Evolutionary conservation across 768 basidiomycete species (phyloP), one percentile per base, ranked within the genome.

Genomic region (Glaciozyma martinii): DNA sequence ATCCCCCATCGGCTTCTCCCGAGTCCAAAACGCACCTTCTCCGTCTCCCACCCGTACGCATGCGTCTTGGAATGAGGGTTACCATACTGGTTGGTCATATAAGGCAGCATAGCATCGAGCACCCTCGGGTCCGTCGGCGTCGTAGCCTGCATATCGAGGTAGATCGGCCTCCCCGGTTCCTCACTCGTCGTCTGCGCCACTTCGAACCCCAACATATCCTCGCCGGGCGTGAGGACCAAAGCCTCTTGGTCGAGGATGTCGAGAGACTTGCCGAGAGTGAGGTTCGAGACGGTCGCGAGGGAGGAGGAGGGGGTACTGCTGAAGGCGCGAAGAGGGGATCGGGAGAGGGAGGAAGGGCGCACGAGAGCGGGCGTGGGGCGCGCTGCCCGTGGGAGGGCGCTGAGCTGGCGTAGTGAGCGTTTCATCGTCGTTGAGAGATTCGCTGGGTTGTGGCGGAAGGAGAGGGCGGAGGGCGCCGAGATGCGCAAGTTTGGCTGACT

Each of bases 41-140:
- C 95, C 9, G 94, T 90, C 78, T 99, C 95, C 95, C 95, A 99
- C 5, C 95, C 95, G 76, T 98, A 99, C 1, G 95, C 91, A 77
- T 99, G 95, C 33, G 95, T 98, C 62, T 95, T 85, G 76, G 90
- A 93, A 76, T 98, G 95, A 13, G 95, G 94, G 77, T 98, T 99
- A 6, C 95, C 95, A 74, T 87, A 98, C 76, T 90, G 90, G 76
- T 98, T 90, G 7, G 92, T 94, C 70, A 93, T 78, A 77, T 84
- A 97, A 0, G 95, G 95, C 30, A 99, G 80, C 94, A 98, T 99
- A 23, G 87, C 86, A 77, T 98, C 95, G 62, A 98, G 81, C 7
- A 98, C 95, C 63, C 95, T 85, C 33, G 95, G 95, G 76, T 99
- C 95, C 61, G 95, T 85, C 25, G 95, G 95, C 30, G 95, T 98